Percentiles rank a stretch among this genome's conserved stretches.
Conservation (phyloP, 495 filamentous ascomycete genomes). For the Rhizodiscina lignyota region DNA sequence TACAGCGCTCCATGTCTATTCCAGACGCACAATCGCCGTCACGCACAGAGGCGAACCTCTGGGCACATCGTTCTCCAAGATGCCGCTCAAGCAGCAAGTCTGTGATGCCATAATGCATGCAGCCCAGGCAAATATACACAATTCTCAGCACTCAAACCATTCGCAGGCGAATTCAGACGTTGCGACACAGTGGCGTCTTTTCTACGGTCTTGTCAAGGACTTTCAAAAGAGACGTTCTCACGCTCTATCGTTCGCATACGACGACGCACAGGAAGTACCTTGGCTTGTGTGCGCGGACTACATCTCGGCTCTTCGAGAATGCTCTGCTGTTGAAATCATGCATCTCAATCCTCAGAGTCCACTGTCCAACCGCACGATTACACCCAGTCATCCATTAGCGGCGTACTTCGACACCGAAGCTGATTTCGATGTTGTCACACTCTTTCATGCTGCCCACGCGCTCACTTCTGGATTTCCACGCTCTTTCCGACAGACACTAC, state of each 20-base stretch:
- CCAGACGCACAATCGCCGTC: conserved; percentile 9
- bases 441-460: conserved; percentile 9
- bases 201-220: conserved; percentile 70
- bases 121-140: conserved; percentile 38
- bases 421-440: conserved; percentile 2
- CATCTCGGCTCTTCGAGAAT: conserved; percentile 60
- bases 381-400: conserved; percentile 3
- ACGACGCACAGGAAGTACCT: conserved; percentile 50
- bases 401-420: conserved; percentile 1
- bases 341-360: conserved; percentile 31
- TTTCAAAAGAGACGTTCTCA: conserved; percentile 75
- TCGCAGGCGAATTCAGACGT: conserved; percentile 50
- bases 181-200: conserved; percentile 75
- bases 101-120: conserved; percentile 42
- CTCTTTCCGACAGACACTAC: conserved; percentile 5
- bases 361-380: background rate
- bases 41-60: too few species aligned
- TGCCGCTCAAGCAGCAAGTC: conserved; percentile 46
- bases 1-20: conserved; percentile 58
- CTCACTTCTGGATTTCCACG: conserved; percentile 5
- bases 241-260: conserved; percentile 56
- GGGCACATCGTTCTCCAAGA: conserved; percentile 20
- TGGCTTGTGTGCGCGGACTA: conserved; percentile 72
- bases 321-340: conserved; percentile 58
- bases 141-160: conserved; percentile 53